Evolutionary conservation across 805 yeast genomes (phyloP).

Genomic region (Ogataea degrootiae): DNA sequence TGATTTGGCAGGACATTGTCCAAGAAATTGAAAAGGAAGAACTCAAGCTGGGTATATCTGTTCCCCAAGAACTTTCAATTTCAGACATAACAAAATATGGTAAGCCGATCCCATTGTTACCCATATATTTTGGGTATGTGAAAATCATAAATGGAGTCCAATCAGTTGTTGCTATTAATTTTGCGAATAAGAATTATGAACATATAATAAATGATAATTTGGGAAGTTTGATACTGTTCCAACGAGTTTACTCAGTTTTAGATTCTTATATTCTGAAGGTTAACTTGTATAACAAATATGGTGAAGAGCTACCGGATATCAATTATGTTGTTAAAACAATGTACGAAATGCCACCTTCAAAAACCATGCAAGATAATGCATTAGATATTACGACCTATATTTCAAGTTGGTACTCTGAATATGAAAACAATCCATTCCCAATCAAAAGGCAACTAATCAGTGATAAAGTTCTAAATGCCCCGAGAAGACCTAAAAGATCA

Average conservation of each 20-base stretch:
- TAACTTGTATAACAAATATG: neutral
- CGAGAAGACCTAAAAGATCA: neutral
- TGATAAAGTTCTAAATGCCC: neutral
- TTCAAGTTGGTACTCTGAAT: neutral
- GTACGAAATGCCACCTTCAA: neutral
- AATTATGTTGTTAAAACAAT: slow-evolving; percentile 4
- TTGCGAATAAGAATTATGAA: slow-evolving; percentile 6
- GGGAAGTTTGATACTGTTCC: slow-evolving; percentile 10
- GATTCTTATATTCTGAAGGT: slow-evolving; percentile 3
- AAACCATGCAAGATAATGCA: neutral
- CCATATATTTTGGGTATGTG: slow-evolving; percentile 15
- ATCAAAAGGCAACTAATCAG: neutral
- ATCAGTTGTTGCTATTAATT: slow-evolving; percentile 10
- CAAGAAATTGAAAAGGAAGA: slow-evolving; percentile 7
- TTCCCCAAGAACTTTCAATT: slow-evolving; percentile 9
- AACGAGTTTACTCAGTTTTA: slow-evolving; percentile 12
- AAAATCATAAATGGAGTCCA: neutral
- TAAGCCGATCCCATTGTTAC: slow-evolving; percentile 14
- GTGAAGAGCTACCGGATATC: slow-evolving; percentile 2
- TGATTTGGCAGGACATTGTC: slow-evolving; percentile 1
- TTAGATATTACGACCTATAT: neutral
- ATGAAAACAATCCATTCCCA: neutral
- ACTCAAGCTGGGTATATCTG: neutral
- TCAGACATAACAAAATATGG: neutral
- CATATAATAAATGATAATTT: slow-evolving; percentile 1